Evolutionary conservation across 805 yeast species (phyloP), one percentile per base, ranked within the genome.

Genomic region (Kodamaea jinghongensis): DNA sequence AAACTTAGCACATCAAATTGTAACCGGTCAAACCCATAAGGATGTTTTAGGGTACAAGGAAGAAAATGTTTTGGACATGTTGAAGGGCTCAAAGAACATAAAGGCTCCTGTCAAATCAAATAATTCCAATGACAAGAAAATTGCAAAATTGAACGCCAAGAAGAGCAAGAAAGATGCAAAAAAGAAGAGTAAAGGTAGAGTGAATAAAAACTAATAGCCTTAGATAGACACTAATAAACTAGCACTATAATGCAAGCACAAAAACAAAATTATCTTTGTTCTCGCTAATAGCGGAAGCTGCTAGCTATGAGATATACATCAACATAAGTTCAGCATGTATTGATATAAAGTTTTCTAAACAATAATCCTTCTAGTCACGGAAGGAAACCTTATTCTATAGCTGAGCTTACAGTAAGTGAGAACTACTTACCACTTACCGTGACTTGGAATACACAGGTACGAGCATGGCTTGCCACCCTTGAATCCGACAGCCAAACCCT

Each of bases 1-100:
- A 34, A 87, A 86, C 55, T 64, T 87, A 49, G 96, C 96, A 1
- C 90, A 86, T 55, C 71, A 82, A 54, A 67, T 90, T 51, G 73
- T 83, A 5, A 75, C 79, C 41, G 58, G 56, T 4, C 70, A 75
- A 38, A 81, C 85, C 4, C 91, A 83, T 56, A 66, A 71, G 20
- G 68, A 73, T 15, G 79, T 90, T 36, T 67, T 87, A 54, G 96
- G 96, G 0, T 81, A 79, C 50, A 74, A 74, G 34, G 75, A 76
- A 47, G 72, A 73, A 32, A 77, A 81, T 52, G 96, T 96, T 0
- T 65, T 86, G 41, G 78, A 79, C 34, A 80, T 76, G 38, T 65
- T 86, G 51, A 55, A 51, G 42, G 48, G 42, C 29, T 37, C 38
- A 32, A 34, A 28, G 20, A 39, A 31, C 28, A 37, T 22, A 17